These are phyloP conservation scores for Aspergillus latus DNA, from an alignment of 2,329 filamentous ascomycete genomes.

Conservation along the genomic window DNA sequence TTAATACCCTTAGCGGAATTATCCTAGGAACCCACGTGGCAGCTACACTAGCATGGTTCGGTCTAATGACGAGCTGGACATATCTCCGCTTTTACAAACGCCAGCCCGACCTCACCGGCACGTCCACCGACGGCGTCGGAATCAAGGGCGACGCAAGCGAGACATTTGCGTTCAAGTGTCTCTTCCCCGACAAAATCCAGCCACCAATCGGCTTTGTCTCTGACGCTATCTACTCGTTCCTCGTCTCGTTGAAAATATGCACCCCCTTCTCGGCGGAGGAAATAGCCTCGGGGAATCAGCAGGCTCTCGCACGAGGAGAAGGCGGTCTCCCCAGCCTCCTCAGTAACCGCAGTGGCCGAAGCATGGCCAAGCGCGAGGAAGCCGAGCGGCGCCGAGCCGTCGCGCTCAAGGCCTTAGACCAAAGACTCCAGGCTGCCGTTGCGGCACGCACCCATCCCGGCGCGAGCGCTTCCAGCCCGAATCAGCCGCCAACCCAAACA, in stretches of 20 bases:
- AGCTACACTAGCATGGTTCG: conserved; percentile 74
- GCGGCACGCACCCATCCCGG: conserved; percentile 50
- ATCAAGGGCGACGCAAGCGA: conserved; percentile 91
- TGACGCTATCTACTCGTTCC: conserved; percentile 69
- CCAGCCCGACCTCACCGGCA: conserved; percentile 55
- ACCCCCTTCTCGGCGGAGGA: conserved; percentile 82
- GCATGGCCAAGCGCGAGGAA: conserved; percentile 75
- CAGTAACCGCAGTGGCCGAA: conserved; percentile 49
- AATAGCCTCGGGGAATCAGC: conserved; percentile 69
- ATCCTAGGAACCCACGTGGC: conserved; percentile 71
- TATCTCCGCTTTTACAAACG: conserved; percentile 93
- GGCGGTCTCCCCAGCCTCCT: conserved; percentile 61
- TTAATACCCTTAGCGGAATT: conserved; percentile 67
- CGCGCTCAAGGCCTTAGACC: conserved; percentile 87
- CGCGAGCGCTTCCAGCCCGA: conserved; percentile 25
- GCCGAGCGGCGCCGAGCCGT: conserved; percentile 86
- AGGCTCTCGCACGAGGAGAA: conserved; percentile 65
- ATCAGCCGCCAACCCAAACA: conserved; percentile 40
- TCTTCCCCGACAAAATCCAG: conserved; percentile 85
- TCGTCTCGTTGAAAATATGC: conserved; percentile 76
- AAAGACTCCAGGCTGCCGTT: conserved; percentile 83
- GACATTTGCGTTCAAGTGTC: conserved; percentile 92
- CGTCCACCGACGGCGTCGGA: conserved; percentile 53
- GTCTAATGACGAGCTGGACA: conserved; percentile 86
- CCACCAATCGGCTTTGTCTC: conserved; percentile 73